Evolutionary conservation across 2,329 filamentous ascomycete species (phyloP).

Genomic region (Penicillium expansum): DNA sequence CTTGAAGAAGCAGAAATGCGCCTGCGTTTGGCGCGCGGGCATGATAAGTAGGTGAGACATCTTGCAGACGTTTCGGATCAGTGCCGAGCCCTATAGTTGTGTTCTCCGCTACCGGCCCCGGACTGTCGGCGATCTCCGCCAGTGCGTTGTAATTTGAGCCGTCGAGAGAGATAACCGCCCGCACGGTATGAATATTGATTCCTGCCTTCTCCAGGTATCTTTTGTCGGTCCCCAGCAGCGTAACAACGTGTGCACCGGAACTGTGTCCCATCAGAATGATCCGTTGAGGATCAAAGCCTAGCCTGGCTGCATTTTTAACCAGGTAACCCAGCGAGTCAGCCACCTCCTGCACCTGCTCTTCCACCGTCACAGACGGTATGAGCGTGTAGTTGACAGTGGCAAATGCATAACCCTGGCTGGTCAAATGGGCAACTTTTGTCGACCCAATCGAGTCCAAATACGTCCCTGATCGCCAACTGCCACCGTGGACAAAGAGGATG

Average conservation of each 20-base stretch:
- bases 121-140: constrained; percentile 5
- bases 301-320: not conserved
- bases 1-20: constrained; percentile 3
- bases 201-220: not conserved
- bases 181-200: not conserved
- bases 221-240: not conserved
- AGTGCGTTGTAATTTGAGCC: constrained; percentile 8
- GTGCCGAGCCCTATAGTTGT: not conserved
- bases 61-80: not conserved
- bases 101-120: not conserved
- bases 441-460: constrained; percentile 2
- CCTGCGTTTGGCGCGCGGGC: not conserved
- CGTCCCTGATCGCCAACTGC: constrained; percentile 2
- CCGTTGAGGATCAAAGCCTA: not conserved
- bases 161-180: not conserved
- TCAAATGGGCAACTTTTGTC: not conserved
- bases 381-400: not conserved
- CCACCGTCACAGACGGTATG: not conserved
- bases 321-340: not conserved
- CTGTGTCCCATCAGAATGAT: constrained; percentile 2
- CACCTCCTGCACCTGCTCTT: constrained; percentile 7
- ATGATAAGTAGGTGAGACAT: constrained; percentile 1
- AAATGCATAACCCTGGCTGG: not conserved
- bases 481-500: constrained; percentile 5
- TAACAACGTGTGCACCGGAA: constrained; percentile 1